Percentiles rank a stretch among this genome's conserved stretches.
phyloP scores from a whole-genome alignment of 495 filamentous ascomycete genomes.

The Sordaria brevicollis region DNA sequence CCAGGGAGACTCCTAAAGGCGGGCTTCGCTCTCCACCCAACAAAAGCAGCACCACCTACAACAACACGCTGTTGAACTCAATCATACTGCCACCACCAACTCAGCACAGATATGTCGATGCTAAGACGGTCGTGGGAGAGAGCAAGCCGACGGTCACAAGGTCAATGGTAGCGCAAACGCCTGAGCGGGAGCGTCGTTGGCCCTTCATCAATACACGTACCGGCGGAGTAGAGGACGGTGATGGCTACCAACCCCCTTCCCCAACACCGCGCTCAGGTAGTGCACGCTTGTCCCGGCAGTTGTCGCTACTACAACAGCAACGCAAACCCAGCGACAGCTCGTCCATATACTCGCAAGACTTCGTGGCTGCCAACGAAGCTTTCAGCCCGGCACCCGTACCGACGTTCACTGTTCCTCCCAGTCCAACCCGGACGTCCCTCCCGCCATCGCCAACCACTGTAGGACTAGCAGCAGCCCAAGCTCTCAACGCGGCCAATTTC shows the following conservation, averaged over 20 bases:
- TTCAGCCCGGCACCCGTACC: background rate
- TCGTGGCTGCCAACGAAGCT: background rate
- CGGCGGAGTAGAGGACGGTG: background rate
- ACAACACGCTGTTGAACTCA: background rate
- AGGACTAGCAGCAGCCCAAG: background rate
- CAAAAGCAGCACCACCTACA: background rate
- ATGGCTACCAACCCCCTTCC: background rate
- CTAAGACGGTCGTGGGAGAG: background rate
- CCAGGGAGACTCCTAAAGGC: background rate
- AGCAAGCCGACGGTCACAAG: background rate
- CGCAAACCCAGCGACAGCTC: conserved; percentile 11
- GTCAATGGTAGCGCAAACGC: background rate
- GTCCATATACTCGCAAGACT: conserved; percentile 17
- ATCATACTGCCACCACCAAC: conserved; percentile 4
- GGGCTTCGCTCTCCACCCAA: background rate
- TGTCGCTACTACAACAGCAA: background rate
- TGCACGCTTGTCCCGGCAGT: background rate
- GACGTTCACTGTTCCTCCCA: background rate
- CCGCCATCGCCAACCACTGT: background rate
- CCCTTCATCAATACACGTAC: background rate
- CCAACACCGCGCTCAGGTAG: background rate
- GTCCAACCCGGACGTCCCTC: background rate
- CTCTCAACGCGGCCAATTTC: conserved; percentile 7
- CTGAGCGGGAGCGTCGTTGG: background rate
- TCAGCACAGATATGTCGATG: background rate